Evolutionary conservation across 192 early-diverging fungal genomes (phyloP).

Genomic region (Backusella tarrabulga): DNA sequence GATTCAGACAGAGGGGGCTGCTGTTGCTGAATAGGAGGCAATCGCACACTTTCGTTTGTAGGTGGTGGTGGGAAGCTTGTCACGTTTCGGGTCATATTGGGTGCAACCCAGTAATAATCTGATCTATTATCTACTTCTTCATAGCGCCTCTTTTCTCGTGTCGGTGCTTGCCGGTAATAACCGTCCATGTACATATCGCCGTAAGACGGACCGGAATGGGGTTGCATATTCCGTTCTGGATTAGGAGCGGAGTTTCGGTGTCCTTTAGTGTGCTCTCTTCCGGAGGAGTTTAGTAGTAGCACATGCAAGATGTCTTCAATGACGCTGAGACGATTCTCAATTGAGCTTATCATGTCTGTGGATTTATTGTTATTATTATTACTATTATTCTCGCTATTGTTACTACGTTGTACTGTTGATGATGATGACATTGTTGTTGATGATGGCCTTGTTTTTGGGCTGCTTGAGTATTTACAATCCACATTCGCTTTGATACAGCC

Average conservation of each 20-base stretch:
- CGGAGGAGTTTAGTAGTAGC: slow-evolving; percentile 6
- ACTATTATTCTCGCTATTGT: not conserved
- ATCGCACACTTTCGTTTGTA: not conserved
- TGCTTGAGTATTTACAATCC: slow-evolving; percentile 18
- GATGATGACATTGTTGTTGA: not conserved
- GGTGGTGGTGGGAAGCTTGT: not conserved
- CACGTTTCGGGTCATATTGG: not conserved
- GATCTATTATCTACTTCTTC: not conserved
- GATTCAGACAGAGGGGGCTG: slow-evolving; percentile 13
- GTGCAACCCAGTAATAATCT: not conserved
- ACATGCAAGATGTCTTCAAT: slow-evolving; percentile 25
- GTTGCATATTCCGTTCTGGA: slow-evolving; percentile 12
- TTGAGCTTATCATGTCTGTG: slow-evolving; percentile 8
- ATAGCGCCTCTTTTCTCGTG: not conserved
- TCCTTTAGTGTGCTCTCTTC: slow-evolving; percentile 3
- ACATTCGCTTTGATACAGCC: slow-evolving; percentile 21
- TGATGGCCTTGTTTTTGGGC: slow-evolving; percentile 15
- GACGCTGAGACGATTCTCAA: slow-evolving; percentile 19
- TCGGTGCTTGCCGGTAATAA: not conserved
- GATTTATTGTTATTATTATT: not conserved
- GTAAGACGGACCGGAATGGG: slow-evolving; percentile 21
- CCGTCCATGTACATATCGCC: slow-evolving; percentile 2
- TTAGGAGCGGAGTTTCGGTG: slow-evolving; percentile 2
- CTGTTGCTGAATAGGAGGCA: not conserved
- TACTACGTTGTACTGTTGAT: not conserved